Conservation (phyloP, 2,329 filamentous ascomycete species). For the Phaeosphaeriaceae sp. region DNA sequence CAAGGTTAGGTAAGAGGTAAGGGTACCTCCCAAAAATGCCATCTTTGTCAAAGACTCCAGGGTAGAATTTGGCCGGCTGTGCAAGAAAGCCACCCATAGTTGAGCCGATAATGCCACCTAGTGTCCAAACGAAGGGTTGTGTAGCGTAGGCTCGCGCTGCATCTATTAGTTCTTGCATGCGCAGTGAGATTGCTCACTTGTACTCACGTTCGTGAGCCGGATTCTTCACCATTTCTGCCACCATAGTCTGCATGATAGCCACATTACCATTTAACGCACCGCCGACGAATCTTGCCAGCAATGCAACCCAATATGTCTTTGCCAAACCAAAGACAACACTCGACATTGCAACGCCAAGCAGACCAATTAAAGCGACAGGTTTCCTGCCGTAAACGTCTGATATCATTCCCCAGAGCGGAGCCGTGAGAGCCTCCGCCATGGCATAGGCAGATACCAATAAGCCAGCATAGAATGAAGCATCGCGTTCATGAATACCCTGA, state of each 20-base stretch:
- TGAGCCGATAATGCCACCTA: constrained; percentile 85
- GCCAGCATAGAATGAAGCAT: constrained; percentile 84
- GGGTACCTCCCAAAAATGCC: constrained; percentile 80
- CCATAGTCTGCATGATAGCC: constrained; percentile 89
- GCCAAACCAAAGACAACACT: constrained; percentile 84
- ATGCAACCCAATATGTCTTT: constrained; percentile 80
- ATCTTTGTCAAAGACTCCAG: constrained; percentile 69
- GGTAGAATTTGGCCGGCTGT: constrained; percentile 76
- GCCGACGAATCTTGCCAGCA: constrained; percentile 76
- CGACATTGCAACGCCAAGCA: constrained; percentile 80
- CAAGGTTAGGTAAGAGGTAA: constrained; percentile 86
- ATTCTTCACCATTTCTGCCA: constrained; percentile 85
- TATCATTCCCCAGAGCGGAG: constrained; percentile 63
- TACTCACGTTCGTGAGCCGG: constrained; percentile 86
- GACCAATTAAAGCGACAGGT: constrained; percentile 56
- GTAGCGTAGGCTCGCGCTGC: constrained; percentile 83
- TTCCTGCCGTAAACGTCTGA: constrained; percentile 50
- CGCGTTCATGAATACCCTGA: constrained; percentile 43
- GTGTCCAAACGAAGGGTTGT: constrained; percentile 92
- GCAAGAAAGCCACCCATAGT: constrained; percentile 88
- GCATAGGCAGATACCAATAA: constrained; percentile 86
- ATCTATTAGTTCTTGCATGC: constrained; percentile 11
- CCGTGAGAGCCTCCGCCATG: constrained; percentile 82
- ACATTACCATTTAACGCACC: constrained; percentile 91
- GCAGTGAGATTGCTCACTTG: not conserved